Evolutionary conservation across 768 basidiomycete genomes (phyloP), one percentile per base, ranked within the genome.

Genomic region (Pleurotus ostreatus): DNA sequence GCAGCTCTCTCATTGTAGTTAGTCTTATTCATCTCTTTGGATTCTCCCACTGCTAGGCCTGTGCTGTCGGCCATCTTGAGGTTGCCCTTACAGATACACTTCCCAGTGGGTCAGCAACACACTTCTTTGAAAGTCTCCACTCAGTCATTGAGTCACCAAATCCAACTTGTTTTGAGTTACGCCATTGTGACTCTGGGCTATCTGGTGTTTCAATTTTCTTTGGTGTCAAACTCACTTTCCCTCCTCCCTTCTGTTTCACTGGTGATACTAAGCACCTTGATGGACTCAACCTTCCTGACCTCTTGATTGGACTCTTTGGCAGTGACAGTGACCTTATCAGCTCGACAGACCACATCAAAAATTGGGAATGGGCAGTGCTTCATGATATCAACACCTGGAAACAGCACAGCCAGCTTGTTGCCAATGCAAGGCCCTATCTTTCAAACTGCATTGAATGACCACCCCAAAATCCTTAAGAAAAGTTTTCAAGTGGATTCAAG

Each of bases 221-320:
- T n/a, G 74, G 73, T 1, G 62, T 81, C 8, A n/a, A 45, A 0
- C 20, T 20, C 20, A 20, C 20, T 20, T 20, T 20, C 20, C 20
- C 64, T 0, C 51, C 76, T 4, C 77, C 76, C 0, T 23, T 46
- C 0, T 67, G 65, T 20, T 79, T 78, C 60, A 57, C 64, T 0
- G 64, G 69, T 1, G 78, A 81, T 56, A 16, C 69, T 0, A 81
- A 80, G 77, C 75, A 79, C 57, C 63, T 74, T 0, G n/a, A 64
- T 4, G 56, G 57, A 4, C 57, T 75, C 49, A 69, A 68, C 23
- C 66, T 79, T 49, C 68, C 71, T 4, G 74, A 78, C 16, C 64
- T 79, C 1, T 20, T 20, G 20, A 20, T 20, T 20, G 20, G 20
- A 20, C 20, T 20, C 20, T 20, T 20, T 20, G 20, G 20, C 20